Conservation (phyloP, 2,329 filamentous ascomycete genomes). For the Verticillium alfalfae region DNA sequence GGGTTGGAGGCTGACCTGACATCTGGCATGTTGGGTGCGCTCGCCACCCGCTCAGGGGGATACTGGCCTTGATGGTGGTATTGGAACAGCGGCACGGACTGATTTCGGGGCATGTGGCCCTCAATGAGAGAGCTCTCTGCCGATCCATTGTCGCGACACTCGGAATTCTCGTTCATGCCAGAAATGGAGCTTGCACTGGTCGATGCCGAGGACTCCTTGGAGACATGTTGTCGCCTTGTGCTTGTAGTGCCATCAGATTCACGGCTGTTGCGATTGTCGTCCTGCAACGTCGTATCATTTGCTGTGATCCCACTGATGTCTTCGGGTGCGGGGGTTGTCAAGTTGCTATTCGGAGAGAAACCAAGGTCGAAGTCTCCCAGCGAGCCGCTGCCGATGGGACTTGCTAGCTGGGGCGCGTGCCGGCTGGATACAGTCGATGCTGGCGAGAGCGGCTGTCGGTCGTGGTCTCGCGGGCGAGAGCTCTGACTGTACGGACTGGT, state of each 20-base stretch:
- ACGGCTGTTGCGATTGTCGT: constrained; percentile 41
- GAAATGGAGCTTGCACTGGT: constrained; percentile 54
- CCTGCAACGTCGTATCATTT: constrained; percentile 18
- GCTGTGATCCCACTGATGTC: constrained; percentile 22
- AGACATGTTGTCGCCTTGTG: constrained; percentile 41
- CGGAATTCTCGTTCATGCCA: constrained; percentile 40
- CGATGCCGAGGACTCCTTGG: constrained; percentile 45
- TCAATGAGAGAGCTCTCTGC: constrained; percentile 46
- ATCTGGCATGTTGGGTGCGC: constrained; percentile 33
- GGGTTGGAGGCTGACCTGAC: constrained; percentile 42
- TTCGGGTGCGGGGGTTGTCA: constrained; percentile 18
- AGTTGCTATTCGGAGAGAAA: background rate
- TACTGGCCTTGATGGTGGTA: constrained; percentile 55
- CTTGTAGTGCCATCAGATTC: constrained; percentile 48
- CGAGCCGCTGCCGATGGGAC: background rate
- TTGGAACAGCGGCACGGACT: constrained; percentile 51
- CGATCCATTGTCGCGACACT: constrained; percentile 39
- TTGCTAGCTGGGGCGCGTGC: background rate
- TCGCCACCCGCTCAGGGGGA: constrained; percentile 31
- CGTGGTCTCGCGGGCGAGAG: background rate
- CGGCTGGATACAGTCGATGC: background rate
- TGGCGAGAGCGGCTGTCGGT: background rate
- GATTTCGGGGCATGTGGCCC: constrained; percentile 31
- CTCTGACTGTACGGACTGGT: background rate
- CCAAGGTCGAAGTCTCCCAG: background rate